Percentiles rank a stretch among this genome's conserved stretches.
These are phyloP conservation scores for Porodaedalea pini DNA, from an alignment of 1,284 basidiomycete genomes.

Conservation along the genomic window DNA sequence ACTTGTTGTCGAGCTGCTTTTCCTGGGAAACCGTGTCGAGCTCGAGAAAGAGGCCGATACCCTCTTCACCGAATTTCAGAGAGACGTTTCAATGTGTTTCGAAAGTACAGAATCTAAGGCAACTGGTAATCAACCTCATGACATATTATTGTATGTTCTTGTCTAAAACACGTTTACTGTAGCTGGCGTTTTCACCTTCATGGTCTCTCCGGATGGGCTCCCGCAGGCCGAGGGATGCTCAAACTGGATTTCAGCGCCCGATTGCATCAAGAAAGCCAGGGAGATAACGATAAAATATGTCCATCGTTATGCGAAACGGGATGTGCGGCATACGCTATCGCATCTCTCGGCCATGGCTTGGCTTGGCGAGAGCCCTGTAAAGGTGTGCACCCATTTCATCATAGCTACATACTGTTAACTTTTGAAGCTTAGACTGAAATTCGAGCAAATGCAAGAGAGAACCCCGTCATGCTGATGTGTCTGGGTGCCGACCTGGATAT, in stretches of 20 bases:
- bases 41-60: constrained; percentile 10
- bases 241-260: not conserved
- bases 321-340: not conserved
- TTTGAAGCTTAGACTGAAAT: not conserved
- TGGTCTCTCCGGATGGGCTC: not conserved
- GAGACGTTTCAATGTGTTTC: not conserved
- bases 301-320: not conserved
- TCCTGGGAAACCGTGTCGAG: constrained; percentile 7
- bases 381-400: no score
- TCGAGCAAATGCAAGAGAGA: not conserved
- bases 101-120: not conserved
- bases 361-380: constrained; percentile 12
- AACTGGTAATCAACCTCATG: constrained; percentile 1
- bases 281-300: not conserved
- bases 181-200: constrained; percentile 3
- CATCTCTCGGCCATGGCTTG: constrained; percentile 1
- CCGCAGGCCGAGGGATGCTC: not conserved
- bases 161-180: no score
- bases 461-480: constrained; percentile 12
- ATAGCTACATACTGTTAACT: no score
- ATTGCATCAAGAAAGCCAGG: not conserved
- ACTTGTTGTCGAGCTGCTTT: constrained; percentile 3
- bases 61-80: constrained; percentile 13
- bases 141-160: no score
- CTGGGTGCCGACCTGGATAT: constrained; percentile 17